Conservation (phyloP, 1,139 yeast species). For the Petasospora rhodanensis region DNA sequence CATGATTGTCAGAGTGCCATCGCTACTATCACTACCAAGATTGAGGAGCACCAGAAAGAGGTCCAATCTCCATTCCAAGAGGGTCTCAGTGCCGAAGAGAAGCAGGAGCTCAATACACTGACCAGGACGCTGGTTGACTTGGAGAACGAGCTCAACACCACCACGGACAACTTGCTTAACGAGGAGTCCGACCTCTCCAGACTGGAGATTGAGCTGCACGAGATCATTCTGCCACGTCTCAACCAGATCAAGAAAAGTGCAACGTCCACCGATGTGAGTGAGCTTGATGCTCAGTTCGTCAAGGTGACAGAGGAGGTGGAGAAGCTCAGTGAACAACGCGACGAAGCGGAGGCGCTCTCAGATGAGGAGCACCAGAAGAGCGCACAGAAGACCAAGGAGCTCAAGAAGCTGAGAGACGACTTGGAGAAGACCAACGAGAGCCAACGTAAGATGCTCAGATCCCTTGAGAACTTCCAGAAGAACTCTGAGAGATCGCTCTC, state of each 20-base stretch:
- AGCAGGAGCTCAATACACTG: slow-evolving; percentile 36
- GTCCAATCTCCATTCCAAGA: slow-evolving; percentile 49
- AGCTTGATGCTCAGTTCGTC: slow-evolving; percentile 21
- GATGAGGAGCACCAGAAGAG: slow-evolving; percentile 25
- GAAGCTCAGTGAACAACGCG: slow-evolving; percentile 26
- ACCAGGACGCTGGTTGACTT: slow-evolving; percentile 36
- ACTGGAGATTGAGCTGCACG: slow-evolving; percentile 54
- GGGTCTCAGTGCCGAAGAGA: slow-evolving; percentile 45
- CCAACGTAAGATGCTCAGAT: slow-evolving; percentile 50
- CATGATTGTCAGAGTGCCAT: slow-evolving; percentile 26
- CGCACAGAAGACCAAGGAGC: slow-evolving; percentile 25
- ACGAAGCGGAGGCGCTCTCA: slow-evolving; percentile 33
- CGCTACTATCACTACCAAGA: slow-evolving; percentile 27
- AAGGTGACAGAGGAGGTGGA: slow-evolving; percentile 33
- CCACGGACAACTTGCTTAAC: slow-evolving; percentile 41
- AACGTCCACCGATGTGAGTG: slow-evolving; percentile 10
- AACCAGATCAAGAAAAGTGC: slow-evolving; percentile 29
- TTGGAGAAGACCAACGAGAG: slow-evolving; percentile 51
- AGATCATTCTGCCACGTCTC: slow-evolving; percentile 45
- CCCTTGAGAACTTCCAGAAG: slow-evolving; percentile 60
- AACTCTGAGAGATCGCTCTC: slow-evolving; percentile 62
- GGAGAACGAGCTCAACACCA: slow-evolving; percentile 39
- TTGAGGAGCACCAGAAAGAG: slow-evolving; percentile 46
- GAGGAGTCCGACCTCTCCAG: slow-evolving; percentile 49
- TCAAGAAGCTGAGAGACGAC: slow-evolving; percentile 34